Evolutionary conservation across 306 rosid genomes (phyloP).

Genomic region (Cicer bijugum): DNA sequence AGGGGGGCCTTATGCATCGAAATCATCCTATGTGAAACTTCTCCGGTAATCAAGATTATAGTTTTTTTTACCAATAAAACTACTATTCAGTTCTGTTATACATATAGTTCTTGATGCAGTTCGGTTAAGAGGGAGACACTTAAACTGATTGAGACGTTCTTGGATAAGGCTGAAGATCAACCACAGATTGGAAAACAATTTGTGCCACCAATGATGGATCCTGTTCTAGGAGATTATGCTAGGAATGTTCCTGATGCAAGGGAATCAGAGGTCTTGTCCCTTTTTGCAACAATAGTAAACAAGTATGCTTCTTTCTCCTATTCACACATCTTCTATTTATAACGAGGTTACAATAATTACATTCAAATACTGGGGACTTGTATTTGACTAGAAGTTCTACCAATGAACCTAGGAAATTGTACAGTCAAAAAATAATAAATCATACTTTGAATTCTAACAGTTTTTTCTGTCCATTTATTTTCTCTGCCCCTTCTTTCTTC

Average conservation of each 20-base stretch:
- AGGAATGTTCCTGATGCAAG: constrained; percentile 99
- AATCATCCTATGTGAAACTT: constrained; percentile 89
- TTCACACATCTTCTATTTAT: too few relatives aligned
- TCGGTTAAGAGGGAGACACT: constrained; percentile 98
- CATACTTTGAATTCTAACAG: too few relatives aligned
- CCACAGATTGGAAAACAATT: constrained; percentile 94
- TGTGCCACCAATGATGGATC: constrained; percentile 99
- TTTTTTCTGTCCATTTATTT: background rate
- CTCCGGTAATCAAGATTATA: constrained; percentile 59
- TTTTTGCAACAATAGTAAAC: constrained; percentile 93
- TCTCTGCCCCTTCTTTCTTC: constrained; percentile 23
- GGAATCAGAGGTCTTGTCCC: constrained; percentile 95
- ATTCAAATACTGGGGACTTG: too few relatives aligned
- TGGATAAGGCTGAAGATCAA: constrained; percentile 99
- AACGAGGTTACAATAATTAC: too few relatives aligned
- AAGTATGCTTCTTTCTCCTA: constrained; percentile 58
- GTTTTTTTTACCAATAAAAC: constrained; percentile 12
- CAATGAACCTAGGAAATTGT: too few relatives aligned
- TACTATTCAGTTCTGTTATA: background rate
- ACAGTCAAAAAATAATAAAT: too few relatives aligned
- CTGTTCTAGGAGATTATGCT: constrained; percentile 92
- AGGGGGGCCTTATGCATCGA: constrained; percentile 90
- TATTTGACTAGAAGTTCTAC: too few relatives aligned
- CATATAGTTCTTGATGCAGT: constrained; percentile 56
- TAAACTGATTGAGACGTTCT: constrained; percentile 90